These are phyloP conservation scores for Tremella yokohamensis DNA, from an alignment of 768 basidiomycete species.

Conservation along the genomic window DNA sequence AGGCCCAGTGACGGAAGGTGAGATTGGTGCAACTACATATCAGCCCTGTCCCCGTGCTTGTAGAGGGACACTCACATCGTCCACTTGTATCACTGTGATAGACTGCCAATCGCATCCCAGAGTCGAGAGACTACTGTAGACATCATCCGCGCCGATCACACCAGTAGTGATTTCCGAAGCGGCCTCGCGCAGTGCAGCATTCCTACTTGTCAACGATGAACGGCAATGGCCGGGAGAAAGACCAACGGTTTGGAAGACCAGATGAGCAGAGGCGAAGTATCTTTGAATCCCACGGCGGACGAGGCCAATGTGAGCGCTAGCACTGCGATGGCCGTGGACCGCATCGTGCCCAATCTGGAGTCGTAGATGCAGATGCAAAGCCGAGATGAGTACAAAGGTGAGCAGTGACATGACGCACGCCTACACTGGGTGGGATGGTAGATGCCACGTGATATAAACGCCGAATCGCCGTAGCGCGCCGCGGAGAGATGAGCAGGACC, in stretches of 20 bases:
- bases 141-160: slow-evolving; percentile 34
- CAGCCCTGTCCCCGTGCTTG: slow-evolving; percentile 12
- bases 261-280: slow-evolving; percentile 39
- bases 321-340: slow-evolving; percentile 12
- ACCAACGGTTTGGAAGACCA: slow-evolving; percentile 41
- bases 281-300: slow-evolving; percentile 30
- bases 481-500: too few species aligned
- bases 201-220: slow-evolving; percentile 18
- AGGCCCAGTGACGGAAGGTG: slow-evolving; percentile 25
- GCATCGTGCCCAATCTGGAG: slow-evolving; percentile 7
- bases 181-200: slow-evolving; percentile 25
- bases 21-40: slow-evolving; percentile 38
- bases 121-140: slow-evolving; percentile 29
- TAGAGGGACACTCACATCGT: slow-evolving; percentile 30
- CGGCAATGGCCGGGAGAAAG: neutral
- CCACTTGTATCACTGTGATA: slow-evolving; percentile 31
- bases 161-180: slow-evolving; percentile 26
- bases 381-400: too few species aligned
- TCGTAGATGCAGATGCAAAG: too few species aligned
- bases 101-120: slow-evolving; percentile 43
- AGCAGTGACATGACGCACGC: too few species aligned
- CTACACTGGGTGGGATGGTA: too few species aligned
- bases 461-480: too few species aligned
- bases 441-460: too few species aligned
- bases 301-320: slow-evolving; percentile 13